Evolutionary conservation across 331 rosid genomes (phyloP).

Genomic region (Spiraea crenata): DNA sequence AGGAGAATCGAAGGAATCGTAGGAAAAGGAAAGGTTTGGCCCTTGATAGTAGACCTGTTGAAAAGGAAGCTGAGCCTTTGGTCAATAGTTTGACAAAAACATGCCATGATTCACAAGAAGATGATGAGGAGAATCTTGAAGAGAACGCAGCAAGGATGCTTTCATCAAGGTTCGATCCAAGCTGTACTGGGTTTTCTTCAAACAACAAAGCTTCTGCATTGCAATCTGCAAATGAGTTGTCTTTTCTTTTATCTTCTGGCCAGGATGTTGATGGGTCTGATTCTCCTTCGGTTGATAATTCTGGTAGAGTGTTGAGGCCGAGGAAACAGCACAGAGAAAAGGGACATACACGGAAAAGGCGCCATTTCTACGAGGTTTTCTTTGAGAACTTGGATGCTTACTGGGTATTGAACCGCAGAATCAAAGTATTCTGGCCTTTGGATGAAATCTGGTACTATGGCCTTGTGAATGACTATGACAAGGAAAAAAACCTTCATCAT

Average conservation of each 20-base stretch:
- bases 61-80: constrained; percentile 40
- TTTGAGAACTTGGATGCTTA: constrained; percentile 59
- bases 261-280: constrained; percentile 61
- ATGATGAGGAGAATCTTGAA: constrained; percentile 91
- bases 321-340: constrained; percentile 63
- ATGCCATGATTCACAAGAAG: constrained; percentile 51
- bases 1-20: constrained; percentile 49
- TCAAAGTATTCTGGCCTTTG: constrained; percentile 95
- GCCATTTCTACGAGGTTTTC: constrained; percentile 85
- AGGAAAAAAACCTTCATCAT: constrained; percentile 67
- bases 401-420: constrained; percentile 73
- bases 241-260: constrained; percentile 50
- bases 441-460: constrained; percentile 97
- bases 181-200: constrained; percentile 79
- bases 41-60: constrained; percentile 30
- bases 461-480: constrained; percentile 63
- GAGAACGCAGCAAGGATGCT: constrained; percentile 98
- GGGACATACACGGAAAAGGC: constrained; percentile 66
- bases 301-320: constrained; percentile 77
- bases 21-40: constrained; percentile 47
- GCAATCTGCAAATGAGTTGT: constrained; percentile 50
- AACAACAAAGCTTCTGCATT: constrained; percentile 52
- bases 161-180: constrained; percentile 97
- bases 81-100: constrained; percentile 32
- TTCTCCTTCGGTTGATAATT: constrained; percentile 66